These are phyloP conservation scores for Zygoascus bituminiphila DNA, from an alignment of 805 yeast species.

Conservation along the genomic window DNA sequence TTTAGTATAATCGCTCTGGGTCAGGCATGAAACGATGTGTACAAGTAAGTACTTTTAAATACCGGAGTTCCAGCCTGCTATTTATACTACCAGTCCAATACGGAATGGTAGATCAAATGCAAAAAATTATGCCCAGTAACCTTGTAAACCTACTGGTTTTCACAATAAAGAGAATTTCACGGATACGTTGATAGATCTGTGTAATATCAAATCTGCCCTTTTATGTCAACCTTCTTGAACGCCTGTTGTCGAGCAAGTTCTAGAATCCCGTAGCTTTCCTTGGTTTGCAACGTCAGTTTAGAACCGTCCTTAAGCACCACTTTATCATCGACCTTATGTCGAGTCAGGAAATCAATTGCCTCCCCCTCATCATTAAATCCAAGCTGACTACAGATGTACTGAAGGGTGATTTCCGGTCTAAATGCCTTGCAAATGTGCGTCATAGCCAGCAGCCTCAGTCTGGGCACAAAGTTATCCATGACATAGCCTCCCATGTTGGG, in stretches of 20 bases:
- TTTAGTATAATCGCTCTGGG: slow-evolving; percentile 76
- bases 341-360: slow-evolving; percentile 36
- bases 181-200: neutral
- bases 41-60: neutral
- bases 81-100: too few relatives aligned
- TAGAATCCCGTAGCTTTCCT: slow-evolving; percentile 27
- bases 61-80: too few relatives aligned
- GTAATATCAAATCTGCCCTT: slow-evolving; percentile 55
- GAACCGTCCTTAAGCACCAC: neutral
- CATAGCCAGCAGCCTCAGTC: slow-evolving; percentile 52
- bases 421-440: slow-evolving; percentile 50
- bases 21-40: slow-evolving; percentile 2
- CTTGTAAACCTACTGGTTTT: too few relatives aligned
- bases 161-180: too few relatives aligned
- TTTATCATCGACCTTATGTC: slow-evolving; percentile 30
- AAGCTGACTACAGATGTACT: slow-evolving; percentile 19
- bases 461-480: slow-evolving; percentile 45
- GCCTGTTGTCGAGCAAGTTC: slow-evolving; percentile 32
- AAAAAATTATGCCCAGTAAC: too few relatives aligned
- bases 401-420: slow-evolving; percentile 24
- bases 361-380: slow-evolving; percentile 35
- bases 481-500: slow-evolving; percentile 38
- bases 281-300: slow-evolving; percentile 16
- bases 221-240: slow-evolving; percentile 67
- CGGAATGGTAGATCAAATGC: neutral